Conservation (phyloP, 306 rosid genomes). For the Quercus agrifolia region DNA sequence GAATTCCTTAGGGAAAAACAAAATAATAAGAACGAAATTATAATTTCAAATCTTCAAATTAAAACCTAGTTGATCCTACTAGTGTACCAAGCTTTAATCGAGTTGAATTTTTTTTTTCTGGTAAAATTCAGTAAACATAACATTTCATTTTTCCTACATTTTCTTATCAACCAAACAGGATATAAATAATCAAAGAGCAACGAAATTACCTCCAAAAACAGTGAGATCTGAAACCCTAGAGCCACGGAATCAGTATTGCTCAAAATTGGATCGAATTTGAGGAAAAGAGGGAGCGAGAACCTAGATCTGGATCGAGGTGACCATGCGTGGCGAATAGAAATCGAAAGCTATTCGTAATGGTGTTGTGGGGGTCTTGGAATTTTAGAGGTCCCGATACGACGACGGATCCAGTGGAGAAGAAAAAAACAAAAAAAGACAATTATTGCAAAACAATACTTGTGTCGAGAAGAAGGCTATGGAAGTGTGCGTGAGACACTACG, state of each 20-base stretch:
- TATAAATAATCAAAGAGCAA: background rate
- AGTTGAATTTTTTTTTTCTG: background rate
- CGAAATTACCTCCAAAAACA: slow-evolving; percentile 24
- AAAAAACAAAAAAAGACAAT: background rate
- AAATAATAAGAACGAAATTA: background rate
- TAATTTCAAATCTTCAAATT: background rate
- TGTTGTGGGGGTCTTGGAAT: background rate
- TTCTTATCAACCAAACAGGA: background rate
- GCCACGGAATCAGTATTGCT: slow-evolving; percentile 5
- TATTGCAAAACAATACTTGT: background rate
- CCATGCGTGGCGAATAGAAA: background rate
- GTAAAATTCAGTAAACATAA: background rate
- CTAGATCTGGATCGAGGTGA: slow-evolving; percentile 36
- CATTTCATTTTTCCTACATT: background rate
- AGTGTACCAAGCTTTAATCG: background rate
- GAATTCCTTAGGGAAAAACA: background rate
- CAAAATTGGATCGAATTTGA: background rate
- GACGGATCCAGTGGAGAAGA: background rate
- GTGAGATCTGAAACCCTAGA: slow-evolving; percentile 45
- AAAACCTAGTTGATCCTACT: background rate
- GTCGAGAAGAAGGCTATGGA: background rate
- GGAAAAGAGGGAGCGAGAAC: slow-evolving; percentile 21
- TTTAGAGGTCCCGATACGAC: background rate
- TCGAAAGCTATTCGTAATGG: background rate
- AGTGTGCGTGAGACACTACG: no score